phyloP scores from a whole-genome alignment of 192 early-diverging fungal genomes.

The Podila clonocystis region DNA sequence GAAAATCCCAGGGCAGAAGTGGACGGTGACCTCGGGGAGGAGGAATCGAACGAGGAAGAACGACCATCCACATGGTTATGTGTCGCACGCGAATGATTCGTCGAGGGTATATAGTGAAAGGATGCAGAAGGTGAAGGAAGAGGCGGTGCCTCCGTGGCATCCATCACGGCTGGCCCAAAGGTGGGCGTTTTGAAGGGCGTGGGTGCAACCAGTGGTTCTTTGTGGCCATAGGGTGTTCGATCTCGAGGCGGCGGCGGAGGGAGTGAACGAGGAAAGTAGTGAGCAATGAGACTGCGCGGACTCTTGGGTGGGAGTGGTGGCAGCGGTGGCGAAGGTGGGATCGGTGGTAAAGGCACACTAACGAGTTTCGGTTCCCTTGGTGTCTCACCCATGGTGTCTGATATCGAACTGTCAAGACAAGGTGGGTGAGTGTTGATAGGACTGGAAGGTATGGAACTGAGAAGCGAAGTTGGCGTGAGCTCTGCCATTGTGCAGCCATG shows the following conservation, averaged over 20 bases:
- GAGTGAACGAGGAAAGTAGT: slow-evolving; percentile 37
- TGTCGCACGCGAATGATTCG: slow-evolving; percentile 12
- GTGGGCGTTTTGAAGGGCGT: slow-evolving; percentile 43
- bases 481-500: background rate
- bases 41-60: background rate
- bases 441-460: background rate
- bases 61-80: slow-evolving; percentile 5
- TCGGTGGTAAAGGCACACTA: slow-evolving; percentile 2
- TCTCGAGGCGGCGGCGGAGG: slow-evolving; percentile 32
- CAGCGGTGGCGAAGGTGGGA: slow-evolving; percentile 19
- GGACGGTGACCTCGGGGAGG: slow-evolving; percentile 10
- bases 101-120: slow-evolving; percentile 29
- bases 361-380: background rate
- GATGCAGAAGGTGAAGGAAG: slow-evolving; percentile 27
- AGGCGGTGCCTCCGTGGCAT: slow-evolving; percentile 5
- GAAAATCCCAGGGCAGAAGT: slow-evolving; percentile 17
- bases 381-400: background rate
- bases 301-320: slow-evolving; percentile 40
- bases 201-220: slow-evolving; percentile 5
- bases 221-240: background rate
- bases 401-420: background rate
- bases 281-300: slow-evolving; percentile 30
- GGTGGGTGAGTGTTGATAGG: background rate
- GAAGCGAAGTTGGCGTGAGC: background rate
- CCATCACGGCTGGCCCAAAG: slow-evolving; percentile 28